A percentile compares a stretch with the other conserved stretches of the same genome.
Evolutionary conservation across 2,329 filamentous ascomycete species (phyloP).

Genomic region (Aureobasidium vineae): DNA sequence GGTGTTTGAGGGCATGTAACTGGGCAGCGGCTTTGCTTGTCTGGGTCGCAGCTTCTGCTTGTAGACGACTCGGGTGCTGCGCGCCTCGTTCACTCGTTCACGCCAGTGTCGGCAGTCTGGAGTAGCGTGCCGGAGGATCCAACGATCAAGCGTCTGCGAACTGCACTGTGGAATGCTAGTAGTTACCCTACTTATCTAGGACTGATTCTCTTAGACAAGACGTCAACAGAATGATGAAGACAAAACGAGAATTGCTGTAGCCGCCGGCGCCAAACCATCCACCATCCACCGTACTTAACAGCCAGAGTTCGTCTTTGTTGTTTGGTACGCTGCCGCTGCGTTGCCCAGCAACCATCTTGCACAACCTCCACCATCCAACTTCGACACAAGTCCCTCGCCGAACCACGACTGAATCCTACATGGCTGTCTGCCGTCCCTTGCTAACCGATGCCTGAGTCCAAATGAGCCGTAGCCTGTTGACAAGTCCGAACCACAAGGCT

Average conservation of each 20-base stretch:
- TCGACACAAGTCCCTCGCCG: constrained; percentile 7
- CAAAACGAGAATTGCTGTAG: constrained; percentile 1
- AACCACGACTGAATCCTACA: constrained; percentile 7
- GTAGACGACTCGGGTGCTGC: not conserved
- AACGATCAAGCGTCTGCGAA: not conserved
- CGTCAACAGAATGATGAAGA: not conserved
- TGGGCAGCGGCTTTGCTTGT: not conserved
- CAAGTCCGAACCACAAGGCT: not conserved
- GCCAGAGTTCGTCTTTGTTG: constrained; percentile 7
- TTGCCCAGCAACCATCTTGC: constrained; percentile 15
- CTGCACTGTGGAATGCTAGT: not conserved
- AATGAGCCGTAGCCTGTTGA: not conserved
- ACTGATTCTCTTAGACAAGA: not conserved
- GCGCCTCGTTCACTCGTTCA: constrained; percentile 8
- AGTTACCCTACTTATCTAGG: not conserved
- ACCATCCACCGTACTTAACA: not conserved
- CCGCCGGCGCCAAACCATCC: constrained; percentile 3
- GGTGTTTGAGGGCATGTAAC: constrained; percentile 12
- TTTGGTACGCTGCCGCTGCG: constrained; percentile 3
- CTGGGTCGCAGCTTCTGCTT: not conserved
- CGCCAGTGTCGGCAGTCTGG: constrained; percentile 19
- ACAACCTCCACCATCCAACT: constrained; percentile 15
- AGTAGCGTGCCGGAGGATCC: constrained; percentile 11
- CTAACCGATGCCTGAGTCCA: not conserved
- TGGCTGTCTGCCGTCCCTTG: constrained; percentile 16